A percentile compares a stretch with the other conserved stretches of the same genome.
Conservation (phyloP, 108 stramenopile species). For the Cylindrotheca closterium region DNA sequence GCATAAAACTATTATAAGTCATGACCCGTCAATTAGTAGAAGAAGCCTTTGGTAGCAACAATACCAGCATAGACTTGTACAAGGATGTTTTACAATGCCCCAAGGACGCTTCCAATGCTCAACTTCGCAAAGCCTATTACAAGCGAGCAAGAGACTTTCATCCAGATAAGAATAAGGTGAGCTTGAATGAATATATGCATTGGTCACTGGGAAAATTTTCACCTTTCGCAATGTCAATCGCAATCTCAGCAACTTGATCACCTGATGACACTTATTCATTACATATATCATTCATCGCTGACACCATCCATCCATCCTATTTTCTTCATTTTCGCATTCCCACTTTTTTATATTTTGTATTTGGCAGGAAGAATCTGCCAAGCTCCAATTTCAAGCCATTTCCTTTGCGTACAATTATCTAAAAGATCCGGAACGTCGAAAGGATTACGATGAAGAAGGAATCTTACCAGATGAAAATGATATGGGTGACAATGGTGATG, state of each 20-base stretch:
- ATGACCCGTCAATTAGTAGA: slow-evolving; percentile 7
- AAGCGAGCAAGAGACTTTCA: slow-evolving; percentile 64
- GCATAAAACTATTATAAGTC: too few relatives aligned
- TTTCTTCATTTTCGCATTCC: too few relatives aligned
- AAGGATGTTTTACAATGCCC: slow-evolving; percentile 51
- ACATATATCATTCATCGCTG: too few relatives aligned
- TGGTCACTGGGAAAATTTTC: too few relatives aligned
- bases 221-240: too few relatives aligned
- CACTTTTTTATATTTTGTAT: too few relatives aligned
- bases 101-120: slow-evolving; percentile 44
- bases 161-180: slow-evolving; percentile 67
- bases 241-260: too few relatives aligned
- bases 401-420: slow-evolving; percentile 44
- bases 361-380: slow-evolving; percentile 33
- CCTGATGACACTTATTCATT: too few relatives aligned
- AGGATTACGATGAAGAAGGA: slow-evolving; percentile 71
- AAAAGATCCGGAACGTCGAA: slow-evolving; percentile 39
- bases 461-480: slow-evolving; percentile 54
- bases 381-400: slow-evolving; percentile 56
- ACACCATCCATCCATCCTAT: too few relatives aligned
- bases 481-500: slow-evolving; percentile 32
- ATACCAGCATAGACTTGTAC: slow-evolving; percentile 69
- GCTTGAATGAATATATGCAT: too few relatives aligned
- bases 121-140: slow-evolving; percentile 83
- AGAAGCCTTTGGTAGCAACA: slow-evolving; percentile 64